These are phyloP conservation scores for Podospora conica DNA, from an alignment of 495 filamentous ascomycete genomes.

Conservation along the genomic window DNA sequence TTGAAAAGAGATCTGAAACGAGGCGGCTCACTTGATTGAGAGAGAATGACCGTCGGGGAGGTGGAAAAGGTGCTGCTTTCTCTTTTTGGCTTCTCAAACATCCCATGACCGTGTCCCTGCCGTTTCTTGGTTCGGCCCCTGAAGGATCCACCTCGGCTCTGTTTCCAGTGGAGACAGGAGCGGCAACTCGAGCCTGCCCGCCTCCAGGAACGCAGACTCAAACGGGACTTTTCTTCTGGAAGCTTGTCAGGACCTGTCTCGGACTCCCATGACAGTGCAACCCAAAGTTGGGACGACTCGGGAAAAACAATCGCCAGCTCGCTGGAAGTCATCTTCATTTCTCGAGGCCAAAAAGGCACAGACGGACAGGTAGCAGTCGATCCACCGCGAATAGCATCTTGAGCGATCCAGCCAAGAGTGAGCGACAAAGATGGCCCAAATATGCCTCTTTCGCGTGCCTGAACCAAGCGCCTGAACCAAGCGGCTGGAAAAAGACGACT, in stretches of 20 bases:
- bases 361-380: not conserved
- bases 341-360: not conserved
- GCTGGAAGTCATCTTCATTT: not conserved
- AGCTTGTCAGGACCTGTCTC: not conserved
- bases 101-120: slow-evolving; percentile 29
- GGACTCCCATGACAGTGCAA: not conserved
- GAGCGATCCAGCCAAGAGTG: not conserved
- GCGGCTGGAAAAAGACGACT: not conserved
- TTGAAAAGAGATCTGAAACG: not conserved
- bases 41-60: not conserved
- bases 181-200: not conserved
- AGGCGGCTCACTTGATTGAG: not conserved
- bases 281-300: not conserved
- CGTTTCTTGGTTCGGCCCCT: not conserved
- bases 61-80: not conserved
- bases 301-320: not conserved
- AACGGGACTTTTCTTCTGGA: not conserved
- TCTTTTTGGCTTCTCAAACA: not conserved
- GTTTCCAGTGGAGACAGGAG: not conserved
- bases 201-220: not conserved
- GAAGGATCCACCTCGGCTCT: not conserved
- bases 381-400: not conserved
- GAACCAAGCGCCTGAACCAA: not conserved
- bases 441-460: not conserved
- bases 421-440: not conserved